These are phyloP conservation scores for Blumeria graminis DNA, from an alignment of 2,329 filamentous ascomycete genomes.

Conservation along the genomic window DNA sequence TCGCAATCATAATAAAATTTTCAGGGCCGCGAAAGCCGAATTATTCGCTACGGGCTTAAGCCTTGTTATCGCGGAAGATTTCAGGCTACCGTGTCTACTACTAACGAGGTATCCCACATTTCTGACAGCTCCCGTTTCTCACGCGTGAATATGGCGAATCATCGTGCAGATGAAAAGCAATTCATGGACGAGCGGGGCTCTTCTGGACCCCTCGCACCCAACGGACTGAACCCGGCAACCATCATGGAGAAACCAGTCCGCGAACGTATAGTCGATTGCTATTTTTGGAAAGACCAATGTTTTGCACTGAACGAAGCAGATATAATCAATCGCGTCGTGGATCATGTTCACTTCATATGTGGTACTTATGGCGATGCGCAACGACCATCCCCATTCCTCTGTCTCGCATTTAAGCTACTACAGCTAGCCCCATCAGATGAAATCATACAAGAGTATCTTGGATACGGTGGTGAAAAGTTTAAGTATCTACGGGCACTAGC, in stretches of 20 bases:
- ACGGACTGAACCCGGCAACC: slow-evolving; percentile 81
- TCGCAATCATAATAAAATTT: too few relatives aligned
- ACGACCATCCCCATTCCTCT: slow-evolving; percentile 72
- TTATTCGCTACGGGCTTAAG: too few relatives aligned
- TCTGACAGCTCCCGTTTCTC: too few relatives aligned
- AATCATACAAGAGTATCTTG: slow-evolving; percentile 57
- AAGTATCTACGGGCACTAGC: slow-evolving; percentile 79
- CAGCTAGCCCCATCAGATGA: slow-evolving; percentile 64
- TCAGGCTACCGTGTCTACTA: too few relatives aligned
- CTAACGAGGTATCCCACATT: too few relatives aligned
- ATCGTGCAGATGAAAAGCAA: slow-evolving; percentile 56
- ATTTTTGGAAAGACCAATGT: slow-evolving; percentile 98
- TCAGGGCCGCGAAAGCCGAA: too few relatives aligned
- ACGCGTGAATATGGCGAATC: slow-evolving; percentile 17
- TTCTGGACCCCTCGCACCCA: slow-evolving; percentile 46
- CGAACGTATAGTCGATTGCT: slow-evolving; percentile 82
- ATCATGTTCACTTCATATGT: slow-evolving; percentile 59
- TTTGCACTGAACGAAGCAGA: slow-evolving; percentile 74
- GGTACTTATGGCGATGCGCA: slow-evolving; percentile 70
- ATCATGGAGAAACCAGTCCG: slow-evolving; percentile 89
- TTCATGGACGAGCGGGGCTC: slow-evolving; percentile 85
- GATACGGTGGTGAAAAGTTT: slow-evolving; percentile 49
- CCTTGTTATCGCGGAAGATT: too few relatives aligned
- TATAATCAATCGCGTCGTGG: slow-evolving; percentile 71
- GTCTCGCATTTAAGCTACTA: slow-evolving; percentile 80